A percentile compares a stretch with the other conserved stretches of the same genome.
Evolutionary conservation across 768 basidiomycete species (phyloP).

Genomic region (Sistotremastrum niveocremeum): DNA sequence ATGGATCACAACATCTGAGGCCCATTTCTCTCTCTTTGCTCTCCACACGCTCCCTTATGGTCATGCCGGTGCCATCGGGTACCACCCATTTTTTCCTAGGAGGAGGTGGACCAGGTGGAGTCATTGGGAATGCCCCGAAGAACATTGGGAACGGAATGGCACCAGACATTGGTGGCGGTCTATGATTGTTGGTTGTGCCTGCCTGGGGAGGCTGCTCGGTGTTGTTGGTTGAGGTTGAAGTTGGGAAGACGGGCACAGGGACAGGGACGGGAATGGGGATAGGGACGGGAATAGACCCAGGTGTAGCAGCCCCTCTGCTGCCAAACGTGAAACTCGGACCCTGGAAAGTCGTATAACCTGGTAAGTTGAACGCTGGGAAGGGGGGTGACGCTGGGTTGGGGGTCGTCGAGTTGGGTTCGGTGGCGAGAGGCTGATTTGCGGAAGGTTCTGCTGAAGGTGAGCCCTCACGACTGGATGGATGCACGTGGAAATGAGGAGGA

Average conservation of each 20-base stretch:
- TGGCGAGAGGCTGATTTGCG: not conserved
- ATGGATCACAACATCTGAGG: constrained; percentile 55
- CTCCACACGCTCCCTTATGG: constrained; percentile 62
- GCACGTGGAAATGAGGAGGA: not conserved
- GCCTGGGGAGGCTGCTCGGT: constrained; percentile 6
- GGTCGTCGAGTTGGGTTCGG: not conserved
- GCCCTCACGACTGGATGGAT: not conserved
- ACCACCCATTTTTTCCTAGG: constrained; percentile 40
- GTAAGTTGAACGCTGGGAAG: not conserved
- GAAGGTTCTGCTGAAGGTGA: not conserved
- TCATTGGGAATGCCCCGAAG: constrained; percentile 3
- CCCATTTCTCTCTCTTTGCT: constrained; percentile 59
- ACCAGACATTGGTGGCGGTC: not conserved
- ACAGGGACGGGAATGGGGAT: too few species aligned
- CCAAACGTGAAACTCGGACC: too few species aligned
- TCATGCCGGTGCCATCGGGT: constrained; percentile 53
- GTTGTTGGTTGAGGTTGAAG: constrained; percentile 7
- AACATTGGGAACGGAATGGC: not conserved
- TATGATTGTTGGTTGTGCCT: not conserved
- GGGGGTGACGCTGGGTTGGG: not conserved
- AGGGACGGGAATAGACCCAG: too few species aligned
- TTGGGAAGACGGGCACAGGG: not conserved
- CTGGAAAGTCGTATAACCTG: too few species aligned
- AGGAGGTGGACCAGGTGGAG: constrained; percentile 15
- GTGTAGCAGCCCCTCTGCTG: too few species aligned